A percentile compares a stretch with the other conserved stretches of the same genome.
These are phyloP conservation scores for Picea abies DNA, from an alignment of 83 land plant species.

Conservation along the genomic window DNA sequence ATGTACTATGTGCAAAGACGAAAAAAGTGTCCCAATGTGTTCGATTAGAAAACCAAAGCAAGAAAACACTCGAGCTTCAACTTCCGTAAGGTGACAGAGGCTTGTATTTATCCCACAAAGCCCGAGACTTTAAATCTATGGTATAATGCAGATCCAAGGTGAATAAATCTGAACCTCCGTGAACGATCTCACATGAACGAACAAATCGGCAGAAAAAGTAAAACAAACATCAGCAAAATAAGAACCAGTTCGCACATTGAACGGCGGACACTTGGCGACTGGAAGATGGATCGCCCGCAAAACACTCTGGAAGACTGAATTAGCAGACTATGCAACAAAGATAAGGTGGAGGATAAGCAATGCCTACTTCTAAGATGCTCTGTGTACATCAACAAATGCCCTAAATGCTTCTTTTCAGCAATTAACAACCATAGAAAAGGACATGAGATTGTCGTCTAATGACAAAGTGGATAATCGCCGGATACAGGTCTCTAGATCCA, in stretches of 20 bases:
- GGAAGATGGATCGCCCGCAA: not conserved
- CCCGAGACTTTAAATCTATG: not conserved
- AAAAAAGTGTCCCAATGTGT: not conserved
- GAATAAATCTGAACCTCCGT: not conserved
- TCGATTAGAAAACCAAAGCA: not conserved
- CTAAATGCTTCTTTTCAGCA: too few species aligned
- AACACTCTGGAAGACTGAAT: not conserved
- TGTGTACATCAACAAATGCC: not conserved
- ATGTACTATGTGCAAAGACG: not conserved
- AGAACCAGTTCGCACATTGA: not conserved
- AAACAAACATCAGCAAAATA: not conserved
- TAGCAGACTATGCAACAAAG: not conserved
- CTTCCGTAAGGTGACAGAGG: not conserved
- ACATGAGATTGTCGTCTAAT: too few species aligned
- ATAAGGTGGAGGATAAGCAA: not conserved
- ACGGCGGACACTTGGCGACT: not conserved
- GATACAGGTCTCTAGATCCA: too few species aligned
- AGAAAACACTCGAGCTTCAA: not conserved
- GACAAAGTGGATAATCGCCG: too few species aligned
- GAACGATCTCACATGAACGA: too few species aligned
- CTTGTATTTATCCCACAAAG: not conserved
- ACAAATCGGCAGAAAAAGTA: not conserved
- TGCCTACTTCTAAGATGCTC: not conserved
- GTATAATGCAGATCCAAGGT: not conserved
- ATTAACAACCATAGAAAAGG: too few species aligned